These are phyloP conservation scores for Leccinum rimulosum DNA, from an alignment of 768 basidiomycete genomes.

Conservation along the genomic window DNA sequence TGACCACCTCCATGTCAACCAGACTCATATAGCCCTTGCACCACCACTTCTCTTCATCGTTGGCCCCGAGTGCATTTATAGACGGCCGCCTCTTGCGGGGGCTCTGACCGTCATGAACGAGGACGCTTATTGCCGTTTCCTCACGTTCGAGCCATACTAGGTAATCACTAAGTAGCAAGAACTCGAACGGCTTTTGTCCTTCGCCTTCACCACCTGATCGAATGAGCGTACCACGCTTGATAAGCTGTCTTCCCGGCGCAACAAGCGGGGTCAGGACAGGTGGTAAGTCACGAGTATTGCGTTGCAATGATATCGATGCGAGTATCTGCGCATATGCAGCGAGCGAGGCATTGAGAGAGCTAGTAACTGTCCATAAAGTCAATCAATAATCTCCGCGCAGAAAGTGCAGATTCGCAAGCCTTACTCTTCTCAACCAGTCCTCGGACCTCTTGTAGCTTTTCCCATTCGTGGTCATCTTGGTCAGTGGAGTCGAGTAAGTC, in stretches of 20 bases:
- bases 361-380: slow-evolving; percentile 54
- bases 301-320: slow-evolving; percentile 73
- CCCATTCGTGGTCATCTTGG: slow-evolving; percentile 64
- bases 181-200: slow-evolving; percentile 50
- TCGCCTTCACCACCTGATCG: slow-evolving; percentile 49
- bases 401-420: slow-evolving; percentile 11
- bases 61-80: slow-evolving; percentile 23
- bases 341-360: slow-evolving; percentile 75
- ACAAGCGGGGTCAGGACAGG: slow-evolving; percentile 77
- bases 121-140: slow-evolving; percentile 32
- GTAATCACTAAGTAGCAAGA: slow-evolving; percentile 81
- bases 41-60: slow-evolving; percentile 66
- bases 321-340: slow-evolving; percentile 77
- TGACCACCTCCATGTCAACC: slow-evolving; percentile 74
- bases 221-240: slow-evolving; percentile 64
- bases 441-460: slow-evolving; percentile 56
- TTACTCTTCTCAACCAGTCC: slow-evolving; percentile 73
- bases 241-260: slow-evolving; percentile 72
- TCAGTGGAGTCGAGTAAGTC: slow-evolving; percentile 73
- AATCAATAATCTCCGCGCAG: slow-evolving; percentile 3
- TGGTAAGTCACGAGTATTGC: slow-evolving; percentile 71
- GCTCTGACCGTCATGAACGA: slow-evolving; percentile 20
- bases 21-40: slow-evolving; percentile 70
- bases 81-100: slow-evolving; percentile 19
- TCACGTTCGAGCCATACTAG: slow-evolving; percentile 70